Evolutionary conservation across 1,284 basidiomycete species (phyloP), one percentile per base, ranked within the genome.

Genomic region (Veloporphyrellus conicus): DNA sequence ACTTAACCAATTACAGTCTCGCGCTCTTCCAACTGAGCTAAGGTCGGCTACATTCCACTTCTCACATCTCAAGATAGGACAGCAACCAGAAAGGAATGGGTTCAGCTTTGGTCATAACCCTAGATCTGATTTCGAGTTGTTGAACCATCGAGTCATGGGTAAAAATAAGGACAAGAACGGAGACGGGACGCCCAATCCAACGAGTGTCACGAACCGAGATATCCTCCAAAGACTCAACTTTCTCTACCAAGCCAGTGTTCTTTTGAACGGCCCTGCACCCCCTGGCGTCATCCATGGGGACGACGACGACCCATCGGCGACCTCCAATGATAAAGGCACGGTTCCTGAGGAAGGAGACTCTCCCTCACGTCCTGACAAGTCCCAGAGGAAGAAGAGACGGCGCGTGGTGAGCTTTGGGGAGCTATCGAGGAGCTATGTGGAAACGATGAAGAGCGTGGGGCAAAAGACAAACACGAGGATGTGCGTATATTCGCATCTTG

Each of bases 151-250:
- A n/a, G n/a, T n/a, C 37, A 87, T 86, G 84, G 81, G 68, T 9
- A 86, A 84, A 67, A 58, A 60, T 52, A 84, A 83, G 62, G 66
- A 45, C 43, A 84, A 84, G 63, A 67, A 68, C 54, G 82, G 78
- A 58, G 77, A 79, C 47, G 75, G 78, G 18, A 68, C 58, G 7
- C 81, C 83, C 8, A 82, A 76, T 45, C 71, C 79, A 3, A 74
- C 71, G 61, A 76, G 63, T 53, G 71, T 86, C 31, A 58, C 74
- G 4, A 87, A 87, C 61, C 71, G 80, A 31, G 89, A 91, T 59
- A 78, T 86, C 32, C 75, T 89, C 27, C 89, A 91, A 61, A 76
- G 89, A 22, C 74, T 91, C 53, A 90, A 86, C 68, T 92, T 88
- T 63, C 76, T 91, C 25, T 89, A 88, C 60, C 89, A 91, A 68